These are phyloP conservation scores for Xylaria sp. DNA, from an alignment of 2,329 filamentous ascomycete species.

Conservation along the genomic window DNA sequence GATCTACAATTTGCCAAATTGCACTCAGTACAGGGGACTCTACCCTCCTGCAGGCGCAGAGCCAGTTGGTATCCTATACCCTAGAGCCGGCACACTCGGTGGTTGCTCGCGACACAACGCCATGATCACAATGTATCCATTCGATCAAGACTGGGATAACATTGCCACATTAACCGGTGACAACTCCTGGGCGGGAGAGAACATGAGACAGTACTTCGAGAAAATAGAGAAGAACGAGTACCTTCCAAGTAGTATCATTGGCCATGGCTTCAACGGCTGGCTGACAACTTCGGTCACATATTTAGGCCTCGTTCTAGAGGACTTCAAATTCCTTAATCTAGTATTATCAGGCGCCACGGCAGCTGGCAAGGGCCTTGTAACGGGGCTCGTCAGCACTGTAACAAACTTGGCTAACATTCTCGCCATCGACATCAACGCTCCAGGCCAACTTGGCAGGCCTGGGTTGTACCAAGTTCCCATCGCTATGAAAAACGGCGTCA, in stretches of 20 bases:
- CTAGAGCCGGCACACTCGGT: constrained; percentile 58
- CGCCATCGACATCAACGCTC: constrained; percentile 57
- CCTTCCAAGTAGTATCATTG: constrained; percentile 54
- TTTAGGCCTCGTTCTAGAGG: constrained; percentile 56
- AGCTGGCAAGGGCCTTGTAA: constrained; percentile 51
- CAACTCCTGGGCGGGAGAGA: constrained; percentile 64
- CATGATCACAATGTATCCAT: constrained; percentile 67
- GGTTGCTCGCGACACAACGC: constrained; percentile 70
- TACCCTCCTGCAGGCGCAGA: constrained; percentile 54
- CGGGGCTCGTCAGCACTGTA: constrained; percentile 41
- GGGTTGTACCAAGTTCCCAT: constrained; percentile 65
- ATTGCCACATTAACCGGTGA: constrained; percentile 70
- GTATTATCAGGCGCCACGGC: constrained; percentile 57
- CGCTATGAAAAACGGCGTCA: constrained; percentile 55
- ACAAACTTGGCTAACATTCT: constrained; percentile 41
- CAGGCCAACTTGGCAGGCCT: constrained; percentile 46
- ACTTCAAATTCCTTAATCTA: constrained; percentile 59
- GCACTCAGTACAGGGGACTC: constrained; percentile 52
- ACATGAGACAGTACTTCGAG: constrained; percentile 69
- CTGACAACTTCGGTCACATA: constrained; percentile 59
- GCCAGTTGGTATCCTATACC: constrained; percentile 58
- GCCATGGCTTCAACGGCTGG: constrained; percentile 68
- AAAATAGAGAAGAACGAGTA: constrained; percentile 67
- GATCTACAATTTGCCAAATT: constrained; percentile 57
- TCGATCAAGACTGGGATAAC: constrained; percentile 67